Evolutionary conservation across 75 land plant species (phyloP).

Genomic region (Isoetes taiwanensis): DNA sequence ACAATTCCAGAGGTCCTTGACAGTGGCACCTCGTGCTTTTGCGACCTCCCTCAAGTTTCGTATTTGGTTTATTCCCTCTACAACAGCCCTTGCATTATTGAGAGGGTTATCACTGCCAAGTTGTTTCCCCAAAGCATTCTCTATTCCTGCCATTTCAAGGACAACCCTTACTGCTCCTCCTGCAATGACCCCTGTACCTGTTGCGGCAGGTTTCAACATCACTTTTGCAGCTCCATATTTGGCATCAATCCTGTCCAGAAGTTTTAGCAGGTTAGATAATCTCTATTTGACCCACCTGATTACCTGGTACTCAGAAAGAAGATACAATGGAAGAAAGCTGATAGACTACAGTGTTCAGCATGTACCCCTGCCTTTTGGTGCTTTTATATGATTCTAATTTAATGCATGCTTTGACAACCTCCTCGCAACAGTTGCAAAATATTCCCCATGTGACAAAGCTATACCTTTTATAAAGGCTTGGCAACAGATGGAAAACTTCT

Average conservation of each 20-base stretch:
- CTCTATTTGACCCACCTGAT: too few species aligned
- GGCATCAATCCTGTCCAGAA: conserved; percentile 78
- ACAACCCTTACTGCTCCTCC: conserved; percentile 87
- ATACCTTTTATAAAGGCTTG: too few species aligned
- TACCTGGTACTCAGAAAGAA: too few species aligned
- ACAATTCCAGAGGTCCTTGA: conserved; percentile 93
- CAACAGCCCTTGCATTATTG: conserved; percentile 87
- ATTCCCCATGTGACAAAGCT: too few species aligned
- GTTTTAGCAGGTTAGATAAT: too few species aligned
- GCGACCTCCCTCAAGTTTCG: conserved; percentile 74
- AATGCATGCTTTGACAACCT: too few species aligned
- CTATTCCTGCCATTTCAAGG: conserved; percentile 88
- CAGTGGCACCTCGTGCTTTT: conserved; percentile 71
- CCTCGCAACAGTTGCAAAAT: too few species aligned
- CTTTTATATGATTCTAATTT: too few species aligned
- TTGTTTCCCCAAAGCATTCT: conserved; percentile 90
- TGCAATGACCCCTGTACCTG: conserved; percentile 98
- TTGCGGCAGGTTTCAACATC: conserved; percentile 91
- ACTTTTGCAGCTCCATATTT: conserved; percentile 91
- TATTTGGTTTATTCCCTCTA: conserved; percentile 67
- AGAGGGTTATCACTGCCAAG: conserved; percentile 85
- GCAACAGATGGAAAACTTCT: too few species aligned
- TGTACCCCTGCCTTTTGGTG: too few species aligned
- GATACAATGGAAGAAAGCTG: too few species aligned
- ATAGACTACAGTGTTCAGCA: too few species aligned